Evolutionary conservation across 768 basidiomycete species (phyloP).

Genomic region (Trametes villosa): DNA sequence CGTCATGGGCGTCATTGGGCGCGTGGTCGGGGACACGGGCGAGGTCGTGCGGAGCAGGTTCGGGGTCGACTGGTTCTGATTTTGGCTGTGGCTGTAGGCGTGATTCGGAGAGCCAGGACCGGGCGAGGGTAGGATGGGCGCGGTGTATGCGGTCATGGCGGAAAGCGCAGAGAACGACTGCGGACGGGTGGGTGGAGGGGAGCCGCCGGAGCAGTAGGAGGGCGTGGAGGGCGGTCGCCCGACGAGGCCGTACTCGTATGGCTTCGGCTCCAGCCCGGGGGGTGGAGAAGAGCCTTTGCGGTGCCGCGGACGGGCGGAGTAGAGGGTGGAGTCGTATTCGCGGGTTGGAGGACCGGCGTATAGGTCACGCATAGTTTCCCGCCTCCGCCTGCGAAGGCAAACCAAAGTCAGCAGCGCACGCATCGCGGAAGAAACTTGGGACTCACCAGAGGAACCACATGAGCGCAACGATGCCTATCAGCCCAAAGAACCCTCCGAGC

Average conservation of each 20-base stretch:
- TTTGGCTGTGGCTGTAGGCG: not conserved
- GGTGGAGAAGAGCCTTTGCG: constrained; percentile 7
- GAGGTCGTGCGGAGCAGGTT: constrained; percentile 10
- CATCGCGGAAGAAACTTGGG: constrained; percentile 29
- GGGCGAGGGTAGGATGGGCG: not conserved
- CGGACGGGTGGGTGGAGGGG: constrained; percentile 20
- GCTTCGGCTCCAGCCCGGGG: constrained; percentile 48
- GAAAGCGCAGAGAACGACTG: constrained; percentile 24
- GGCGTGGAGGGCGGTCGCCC: constrained; percentile 37
- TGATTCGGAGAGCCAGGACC: too few species aligned
- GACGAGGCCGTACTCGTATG: constrained; percentile 67
- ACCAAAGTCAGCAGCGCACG: constrained; percentile 6
- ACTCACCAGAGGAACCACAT: constrained; percentile 57
- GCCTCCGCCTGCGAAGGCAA: constrained; percentile 43
- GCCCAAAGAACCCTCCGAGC: constrained; percentile 57
- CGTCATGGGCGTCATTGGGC: constrained; percentile 12
- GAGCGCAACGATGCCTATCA: constrained; percentile 47
- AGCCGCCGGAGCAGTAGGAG: constrained; percentile 10
- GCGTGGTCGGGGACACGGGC: not conserved
- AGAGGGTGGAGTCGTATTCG: constrained; percentile 11
- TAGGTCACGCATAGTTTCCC: constrained; percentile 32
- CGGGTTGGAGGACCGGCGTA: not conserved
- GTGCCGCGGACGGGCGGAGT: constrained; percentile 1
- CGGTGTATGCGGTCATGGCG: constrained; percentile 5
- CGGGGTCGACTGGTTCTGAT: not conserved